Base-by-base conservation (phyloP, 176 grass and related monocot genomes). In the barley (Hordeum vulgare) region DNA sequence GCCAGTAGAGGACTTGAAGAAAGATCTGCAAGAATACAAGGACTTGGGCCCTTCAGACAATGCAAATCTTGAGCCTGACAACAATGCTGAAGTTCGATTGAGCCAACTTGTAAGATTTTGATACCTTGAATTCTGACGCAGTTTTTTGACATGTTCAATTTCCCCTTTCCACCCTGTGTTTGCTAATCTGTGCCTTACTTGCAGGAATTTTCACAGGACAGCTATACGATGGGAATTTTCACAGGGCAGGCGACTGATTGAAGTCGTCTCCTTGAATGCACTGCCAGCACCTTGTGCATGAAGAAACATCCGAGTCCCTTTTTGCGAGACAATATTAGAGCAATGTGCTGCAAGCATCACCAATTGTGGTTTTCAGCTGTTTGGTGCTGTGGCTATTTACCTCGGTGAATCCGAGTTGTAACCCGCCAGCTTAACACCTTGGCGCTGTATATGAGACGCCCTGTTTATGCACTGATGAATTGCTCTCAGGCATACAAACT, bases 191-290 rank as follows among this genome's bases (percentile, higher is more conserved):
- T 45, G 20, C 33, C 76, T 33, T 53, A 10, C 35, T 71, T 75
- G 54, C 84, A 89, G 83, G 82, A 89, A 21, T 88, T 86, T 70
- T 97, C 94, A n/a, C 94, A 97, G 79, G 94, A 97, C 39, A 94
- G 87, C 76, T 88, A 89, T 75, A 73, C 47, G 14, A 51, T 2
- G 5, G 83, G 82, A 86, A 21, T 88, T 86, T 70, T 97, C 94
- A 18, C 94, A 92, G 79, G 94, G 94, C 33, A 94, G 86, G 74
- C 58, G 75, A 29, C 49, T 26, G 77, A 89, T 75, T 93, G 59
- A 79, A 1, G 10, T 68, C 45, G 11, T 77, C 45, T 56, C 53
- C 53, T 56, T 21, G 29, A 70, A 69, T 11, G 57, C 41, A 44
- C 66, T 64, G 20, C 24, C 8, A 3, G 57, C 70, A 27, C 68